A percentile compares a stretch with the other conserved stretches of the same genome.
phyloP scores from a whole-genome alignment of 2,329 filamentous ascomycete genomes.

The Trichoderma cornu-damae region DNA sequence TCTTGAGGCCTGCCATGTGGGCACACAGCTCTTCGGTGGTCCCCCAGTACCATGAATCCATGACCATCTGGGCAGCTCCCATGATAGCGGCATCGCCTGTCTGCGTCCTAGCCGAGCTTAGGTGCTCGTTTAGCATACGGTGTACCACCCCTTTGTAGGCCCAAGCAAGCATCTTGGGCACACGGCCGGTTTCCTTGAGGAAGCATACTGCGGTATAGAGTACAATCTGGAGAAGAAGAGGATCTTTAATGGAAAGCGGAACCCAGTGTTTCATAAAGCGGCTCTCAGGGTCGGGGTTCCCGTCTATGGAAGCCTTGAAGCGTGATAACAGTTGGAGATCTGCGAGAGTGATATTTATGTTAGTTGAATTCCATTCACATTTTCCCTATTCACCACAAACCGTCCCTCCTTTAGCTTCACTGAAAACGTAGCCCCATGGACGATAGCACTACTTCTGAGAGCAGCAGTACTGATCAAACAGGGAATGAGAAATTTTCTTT shows the following conservation, averaged over 20 bases:
- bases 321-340: slow-evolving; percentile 46
- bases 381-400: neutral
- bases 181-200: slow-evolving; percentile 44
- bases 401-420: neutral
- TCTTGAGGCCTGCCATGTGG: slow-evolving; percentile 44
- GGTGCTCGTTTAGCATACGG: slow-evolving; percentile 44
- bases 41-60: slow-evolving; percentile 53
- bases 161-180: slow-evolving; percentile 41
- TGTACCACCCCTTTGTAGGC: slow-evolving; percentile 41
- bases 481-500: too few relatives aligned
- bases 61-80: slow-evolving; percentile 44
- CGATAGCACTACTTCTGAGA: too few relatives aligned
- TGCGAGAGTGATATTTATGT: slow-evolving; percentile 23
- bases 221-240: slow-evolving; percentile 44
- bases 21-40: slow-evolving; percentile 40
- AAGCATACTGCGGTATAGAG: slow-evolving; percentile 50
- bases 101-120: slow-evolving; percentile 34
- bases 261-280: slow-evolving; percentile 45
- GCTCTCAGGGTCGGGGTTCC: slow-evolving; percentile 41
- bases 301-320: slow-evolving; percentile 48
- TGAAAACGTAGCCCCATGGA: neutral
- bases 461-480: neutral
- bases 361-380: neutral
- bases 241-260: slow-evolving; percentile 46
- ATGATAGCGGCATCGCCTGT: slow-evolving; percentile 44